phyloP scores from a whole-genome alignment of 2,329 filamentous ascomycete genomes.

The Beauveria bassiana region DNA sequence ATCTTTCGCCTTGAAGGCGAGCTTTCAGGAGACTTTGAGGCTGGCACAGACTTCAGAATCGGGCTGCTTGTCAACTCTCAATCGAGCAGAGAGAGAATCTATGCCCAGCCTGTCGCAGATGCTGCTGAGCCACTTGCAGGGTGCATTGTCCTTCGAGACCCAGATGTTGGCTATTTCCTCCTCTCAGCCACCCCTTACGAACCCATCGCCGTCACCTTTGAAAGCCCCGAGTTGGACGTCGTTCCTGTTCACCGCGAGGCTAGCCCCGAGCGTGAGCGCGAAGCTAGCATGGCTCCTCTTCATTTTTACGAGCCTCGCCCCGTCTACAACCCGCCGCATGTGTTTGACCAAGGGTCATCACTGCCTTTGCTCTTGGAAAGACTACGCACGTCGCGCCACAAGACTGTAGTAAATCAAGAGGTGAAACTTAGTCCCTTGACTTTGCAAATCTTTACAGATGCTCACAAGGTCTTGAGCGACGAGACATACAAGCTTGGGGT shows the following conservation, averaged over 20 bases:
- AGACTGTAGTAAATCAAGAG: slow-evolving; percentile 56
- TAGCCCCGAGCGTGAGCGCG: slow-evolving; percentile 34
- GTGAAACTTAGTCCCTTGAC: slow-evolving; percentile 64
- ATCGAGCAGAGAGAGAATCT: slow-evolving; percentile 50
- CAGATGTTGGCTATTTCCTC: slow-evolving; percentile 57
- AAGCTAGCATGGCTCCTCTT: slow-evolving; percentile 36
- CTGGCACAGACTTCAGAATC: slow-evolving; percentile 54
- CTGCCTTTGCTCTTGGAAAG: slow-evolving; percentile 49
- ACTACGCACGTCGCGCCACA: slow-evolving; percentile 52
- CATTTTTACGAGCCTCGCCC: slow-evolving; percentile 57
- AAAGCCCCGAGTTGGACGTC: slow-evolving; percentile 46
- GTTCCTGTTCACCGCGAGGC: slow-evolving; percentile 32
- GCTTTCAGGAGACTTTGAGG: slow-evolving; percentile 46
- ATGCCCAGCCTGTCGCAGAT: slow-evolving; percentile 42
- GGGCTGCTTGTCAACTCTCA: slow-evolving; percentile 52
- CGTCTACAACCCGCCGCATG: slow-evolving; percentile 55
- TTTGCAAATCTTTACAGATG: slow-evolving; percentile 62
- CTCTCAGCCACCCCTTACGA: slow-evolving; percentile 52
- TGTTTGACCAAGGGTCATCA: slow-evolving; percentile 49
- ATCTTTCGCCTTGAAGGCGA: slow-evolving; percentile 57
- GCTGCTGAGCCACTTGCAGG: slow-evolving; percentile 44
- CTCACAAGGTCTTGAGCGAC: slow-evolving; percentile 61
- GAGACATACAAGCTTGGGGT: slow-evolving; percentile 62
- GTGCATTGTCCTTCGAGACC: slow-evolving; percentile 46
- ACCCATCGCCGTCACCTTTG: slow-evolving; percentile 52